These are phyloP conservation scores for Colletotrichum sp. DNA, from an alignment of 2,329 filamentous ascomycete species.

Conservation along the genomic window DNA sequence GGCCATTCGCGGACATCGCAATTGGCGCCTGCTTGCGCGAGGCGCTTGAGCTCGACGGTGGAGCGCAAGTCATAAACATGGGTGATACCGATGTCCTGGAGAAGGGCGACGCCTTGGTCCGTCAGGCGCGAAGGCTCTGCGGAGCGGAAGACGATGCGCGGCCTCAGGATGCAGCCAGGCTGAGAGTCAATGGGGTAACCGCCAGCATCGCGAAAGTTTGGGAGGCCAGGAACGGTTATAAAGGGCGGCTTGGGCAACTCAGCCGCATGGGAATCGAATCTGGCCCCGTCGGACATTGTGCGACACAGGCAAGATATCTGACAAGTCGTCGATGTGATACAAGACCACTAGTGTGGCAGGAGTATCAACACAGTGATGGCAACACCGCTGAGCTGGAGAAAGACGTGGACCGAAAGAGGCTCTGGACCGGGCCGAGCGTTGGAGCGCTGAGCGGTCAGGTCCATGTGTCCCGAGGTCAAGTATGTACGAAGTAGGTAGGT, in stretches of 20 bases:
- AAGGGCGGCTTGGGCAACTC: slow-evolving; percentile 46
- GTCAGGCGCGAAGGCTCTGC: slow-evolving; percentile 68
- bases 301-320: background rate
- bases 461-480: background rate
- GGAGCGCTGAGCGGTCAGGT: background rate
- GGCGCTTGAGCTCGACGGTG: slow-evolving; percentile 57
- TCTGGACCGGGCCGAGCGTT: background rate
- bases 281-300: background rate
- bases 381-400: background rate
- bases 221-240: slow-evolving; percentile 58
- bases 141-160: slow-evolving; percentile 66
- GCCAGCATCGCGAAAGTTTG: slow-evolving; percentile 73
- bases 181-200: slow-evolving; percentile 52
- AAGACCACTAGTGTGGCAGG: background rate
- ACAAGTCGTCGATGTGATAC: background rate
- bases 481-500: background rate
- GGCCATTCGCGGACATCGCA: slow-evolving; percentile 30
- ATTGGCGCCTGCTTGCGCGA: slow-evolving; percentile 25
- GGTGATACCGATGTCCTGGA: slow-evolving; percentile 62
- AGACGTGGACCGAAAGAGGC: background rate
- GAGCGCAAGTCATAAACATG: slow-evolving; percentile 74
- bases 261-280: background rate
- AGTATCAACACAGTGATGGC: background rate
- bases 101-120: slow-evolving; percentile 51
- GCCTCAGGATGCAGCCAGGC: slow-evolving; percentile 47